These are phyloP conservation scores for Fusarium duplospermum DNA, from an alignment of 2,329 filamentous ascomycete genomes.

Conservation along the genomic window DNA sequence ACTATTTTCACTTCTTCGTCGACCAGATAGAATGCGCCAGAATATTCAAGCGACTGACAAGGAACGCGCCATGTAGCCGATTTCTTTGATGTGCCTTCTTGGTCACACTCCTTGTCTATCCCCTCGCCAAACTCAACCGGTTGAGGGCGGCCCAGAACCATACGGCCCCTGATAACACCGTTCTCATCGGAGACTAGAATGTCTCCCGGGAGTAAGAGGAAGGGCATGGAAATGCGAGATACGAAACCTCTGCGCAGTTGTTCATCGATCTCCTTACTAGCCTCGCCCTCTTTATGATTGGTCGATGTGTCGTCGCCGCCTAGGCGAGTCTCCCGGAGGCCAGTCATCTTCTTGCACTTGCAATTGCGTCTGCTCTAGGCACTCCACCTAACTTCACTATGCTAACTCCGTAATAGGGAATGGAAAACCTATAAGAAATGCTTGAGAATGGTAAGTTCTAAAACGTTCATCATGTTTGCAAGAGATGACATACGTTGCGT, in stretches of 20 bases:
- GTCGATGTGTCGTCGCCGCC: neutral
- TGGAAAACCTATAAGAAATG: no score
- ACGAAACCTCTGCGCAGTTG: constrained; percentile 4
- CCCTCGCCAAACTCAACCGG: neutral
- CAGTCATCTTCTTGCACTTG: no score
- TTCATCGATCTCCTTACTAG: neutral
- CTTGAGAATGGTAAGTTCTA: no score
- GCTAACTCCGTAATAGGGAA: no score
- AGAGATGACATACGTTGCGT: no score
- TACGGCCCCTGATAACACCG: neutral
- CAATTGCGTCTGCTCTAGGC: no score
- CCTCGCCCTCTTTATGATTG: neutral
- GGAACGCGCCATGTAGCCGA: neutral
- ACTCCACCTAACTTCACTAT: no score
- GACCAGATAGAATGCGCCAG: neutral
- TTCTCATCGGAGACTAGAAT: neutral
- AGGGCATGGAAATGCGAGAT: neutral
- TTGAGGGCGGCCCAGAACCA: neutral
- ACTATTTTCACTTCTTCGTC: neutral
- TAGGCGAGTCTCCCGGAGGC: neutral
- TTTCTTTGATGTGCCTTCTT: neutral
- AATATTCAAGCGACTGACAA: neutral
- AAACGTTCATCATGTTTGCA: no score
- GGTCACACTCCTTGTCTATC: neutral
- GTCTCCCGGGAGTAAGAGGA: neutral